phyloP scores from a whole-genome alignment of 1,284 basidiomycete genomes.

The Ustilago nuda region DNA sequence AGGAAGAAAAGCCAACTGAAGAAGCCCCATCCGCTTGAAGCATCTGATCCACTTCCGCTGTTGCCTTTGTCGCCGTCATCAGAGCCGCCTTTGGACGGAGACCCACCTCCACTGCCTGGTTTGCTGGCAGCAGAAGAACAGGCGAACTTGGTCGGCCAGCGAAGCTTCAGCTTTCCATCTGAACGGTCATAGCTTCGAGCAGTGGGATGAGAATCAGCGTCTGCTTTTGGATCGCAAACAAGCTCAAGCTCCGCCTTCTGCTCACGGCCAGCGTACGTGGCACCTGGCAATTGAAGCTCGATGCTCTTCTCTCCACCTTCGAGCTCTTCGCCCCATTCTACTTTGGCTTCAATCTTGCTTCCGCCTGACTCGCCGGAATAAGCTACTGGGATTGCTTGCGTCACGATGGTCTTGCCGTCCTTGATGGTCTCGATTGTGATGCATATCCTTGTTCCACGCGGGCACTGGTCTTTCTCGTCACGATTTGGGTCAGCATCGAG shows the following conservation, averaged over 20 bases:
- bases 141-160: conserved; percentile 52
- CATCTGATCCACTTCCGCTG: conserved; percentile 9
- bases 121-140: conserved; percentile 35
- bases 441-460: conserved; percentile 52
- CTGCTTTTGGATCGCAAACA: conserved; percentile 50
- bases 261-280: conserved; percentile 37
- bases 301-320: conserved; percentile 52
- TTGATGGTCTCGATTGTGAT: conserved; percentile 54
- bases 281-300: conserved; percentile 41
- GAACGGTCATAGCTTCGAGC: conserved; percentile 44
- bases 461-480: conserved; percentile 49
- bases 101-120: conserved; percentile 24
- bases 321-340: conserved; percentile 41
- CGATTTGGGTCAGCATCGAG: conserved; percentile 30
- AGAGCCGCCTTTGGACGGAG: conserved; percentile 28
- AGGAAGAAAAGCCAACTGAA: conserved; percentile 54
- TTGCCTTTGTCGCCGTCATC: conserved; percentile 11
- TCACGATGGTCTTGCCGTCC: conserved; percentile 45
- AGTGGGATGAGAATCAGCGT: conserved; percentile 36
- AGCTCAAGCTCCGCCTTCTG: conserved; percentile 51
- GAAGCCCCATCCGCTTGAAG: conserved; percentile 45
- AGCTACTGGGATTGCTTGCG: conserved; percentile 53
- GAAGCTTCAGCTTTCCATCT: conserved; percentile 45
- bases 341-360: conserved; percentile 45
- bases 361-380: conserved; percentile 46